A percentile compares a stretch with the other conserved stretches of the same genome.
Evolutionary conservation across 2,329 filamentous ascomycete species (phyloP).

Genomic region (Nemania bipapillata): DNA sequence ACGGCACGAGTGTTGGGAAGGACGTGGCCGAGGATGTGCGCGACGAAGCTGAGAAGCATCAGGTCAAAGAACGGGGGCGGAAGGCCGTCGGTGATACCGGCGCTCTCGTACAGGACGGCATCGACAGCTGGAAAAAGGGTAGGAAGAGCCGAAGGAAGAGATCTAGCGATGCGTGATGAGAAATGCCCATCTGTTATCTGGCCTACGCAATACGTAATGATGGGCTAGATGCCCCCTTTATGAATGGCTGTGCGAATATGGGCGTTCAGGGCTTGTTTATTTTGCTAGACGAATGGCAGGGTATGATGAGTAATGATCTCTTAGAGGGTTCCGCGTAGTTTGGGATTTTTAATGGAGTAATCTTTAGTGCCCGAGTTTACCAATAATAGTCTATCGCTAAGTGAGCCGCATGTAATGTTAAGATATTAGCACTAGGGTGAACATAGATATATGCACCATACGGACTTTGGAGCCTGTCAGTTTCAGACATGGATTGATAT

Average conservation of each 20-base stretch:
- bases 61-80: conserved; percentile 57
- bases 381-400: no score
- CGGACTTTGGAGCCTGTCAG: no score
- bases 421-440: no score
- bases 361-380: no score
- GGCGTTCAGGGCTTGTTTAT: not conserved
- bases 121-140: conserved; percentile 50
- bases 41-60: conserved; percentile 66
- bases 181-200: not conserved
- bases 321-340: no score
- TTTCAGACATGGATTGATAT: no score
- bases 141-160: conserved; percentile 45
- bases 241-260: not conserved
- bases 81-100: conserved; percentile 51
- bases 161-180: conserved; percentile 4
- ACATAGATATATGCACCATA: no score
- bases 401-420: no score
- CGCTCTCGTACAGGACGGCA: conserved; percentile 51
- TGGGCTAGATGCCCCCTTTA: conserved; percentile 1
- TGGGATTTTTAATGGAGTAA: no score
- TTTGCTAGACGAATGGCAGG: not conserved
- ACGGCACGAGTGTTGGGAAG: conserved; percentile 65
- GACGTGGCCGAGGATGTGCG: conserved; percentile 65
- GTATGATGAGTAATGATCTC: no score
- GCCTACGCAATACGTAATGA: conserved; percentile 20